Evolutionary conservation across 106 monocot genomes (phyloP), one percentile per base, ranked within the genome.

Genomic region (Apostasia shenzhenica): DNA sequence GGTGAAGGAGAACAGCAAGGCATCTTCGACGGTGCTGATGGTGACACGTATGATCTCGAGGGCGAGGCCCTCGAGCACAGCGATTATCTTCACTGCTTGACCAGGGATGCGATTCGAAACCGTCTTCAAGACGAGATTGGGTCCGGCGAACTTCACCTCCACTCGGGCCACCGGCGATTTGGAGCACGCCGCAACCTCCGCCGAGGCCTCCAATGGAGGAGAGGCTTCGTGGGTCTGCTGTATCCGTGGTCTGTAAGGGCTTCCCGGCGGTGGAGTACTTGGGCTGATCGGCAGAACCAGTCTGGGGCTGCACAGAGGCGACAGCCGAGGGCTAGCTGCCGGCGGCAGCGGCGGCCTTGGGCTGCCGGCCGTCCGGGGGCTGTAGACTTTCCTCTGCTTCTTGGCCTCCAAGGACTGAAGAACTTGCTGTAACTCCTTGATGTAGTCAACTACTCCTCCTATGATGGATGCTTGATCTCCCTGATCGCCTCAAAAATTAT

Each of bases 381-480:
- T 88, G 78, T 88, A 91, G 3, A 57, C 73, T 73, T 89, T 95
- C 68, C 95, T 81, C 45, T 91, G 84, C 69, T 91, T 95, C 83
- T 91, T 88, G 55, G 88, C 83, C 66, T 95, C 86, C 64, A 91
- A 57, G 5, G 83, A 86, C 50, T 80, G 83, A 39, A 93, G 67
- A 5, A 93, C 73, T 66, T 89, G 93, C 43, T 94, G 93, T 11
- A 93, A 72, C 60, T 93, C 93, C 74, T 86, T 93, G 81, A 93
- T 89, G 81, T 89, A 94, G 40, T 89, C 93, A 0, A 94, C 89
- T 4, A 89, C 93, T 38, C 93, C 93, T 67, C 89, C 93, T 43
- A 93, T 89, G 55, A 93, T 89, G 5, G 93, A 93, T 70, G 93
- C 93, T 79, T 92, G 92, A 72, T 91, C 91, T 63, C 87, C 91